phyloP scores from a whole-genome alignment of 2,329 filamentous ascomycete genomes.

The Penicillium sp. region DNA sequence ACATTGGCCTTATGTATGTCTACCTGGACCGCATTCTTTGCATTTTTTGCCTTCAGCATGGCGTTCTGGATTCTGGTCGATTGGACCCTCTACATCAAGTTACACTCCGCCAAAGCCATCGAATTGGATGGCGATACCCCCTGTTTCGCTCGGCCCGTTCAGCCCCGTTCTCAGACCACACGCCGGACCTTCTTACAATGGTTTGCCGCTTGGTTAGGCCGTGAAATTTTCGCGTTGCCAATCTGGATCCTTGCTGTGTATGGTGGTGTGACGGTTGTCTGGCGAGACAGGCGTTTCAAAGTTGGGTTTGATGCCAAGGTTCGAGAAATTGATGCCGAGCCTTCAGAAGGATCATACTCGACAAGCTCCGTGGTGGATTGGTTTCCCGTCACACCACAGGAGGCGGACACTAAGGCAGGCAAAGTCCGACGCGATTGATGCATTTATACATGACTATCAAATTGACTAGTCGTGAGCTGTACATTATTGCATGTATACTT shows the following conservation, averaged over 20 bases:
- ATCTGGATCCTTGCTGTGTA: conserved; percentile 91
- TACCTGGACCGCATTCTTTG: conserved; percentile 69
- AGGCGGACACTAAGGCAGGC: conserved; percentile 3
- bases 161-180: conserved; percentile 47
- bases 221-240: conserved; percentile 80
- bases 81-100: conserved; percentile 69
- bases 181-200: conserved; percentile 69
- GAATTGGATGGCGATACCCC: conserved; percentile 75
- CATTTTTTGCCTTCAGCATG: conserved; percentile 70
- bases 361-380: conserved; percentile 18
- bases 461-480: neutral
- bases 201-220: conserved; percentile 80
- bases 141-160: conserved; percentile 64
- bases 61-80: conserved; percentile 75
- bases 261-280: conserved; percentile 83
- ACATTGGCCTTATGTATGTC: conserved; percentile 55
- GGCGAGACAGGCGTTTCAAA: conserved; percentile 81
- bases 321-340: conserved; percentile 53
- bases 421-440: conserved; percentile 27
- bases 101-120: conserved; percentile 75
- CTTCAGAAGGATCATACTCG: conserved; percentile 29
- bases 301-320: conserved; percentile 87
- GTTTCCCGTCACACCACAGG: conserved; percentile 13
- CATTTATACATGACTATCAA: neutral
- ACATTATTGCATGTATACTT: neutral